phyloP scores from a whole-genome alignment of 345 rosid genomes.

The Aurinia saxatilis region DNA sequence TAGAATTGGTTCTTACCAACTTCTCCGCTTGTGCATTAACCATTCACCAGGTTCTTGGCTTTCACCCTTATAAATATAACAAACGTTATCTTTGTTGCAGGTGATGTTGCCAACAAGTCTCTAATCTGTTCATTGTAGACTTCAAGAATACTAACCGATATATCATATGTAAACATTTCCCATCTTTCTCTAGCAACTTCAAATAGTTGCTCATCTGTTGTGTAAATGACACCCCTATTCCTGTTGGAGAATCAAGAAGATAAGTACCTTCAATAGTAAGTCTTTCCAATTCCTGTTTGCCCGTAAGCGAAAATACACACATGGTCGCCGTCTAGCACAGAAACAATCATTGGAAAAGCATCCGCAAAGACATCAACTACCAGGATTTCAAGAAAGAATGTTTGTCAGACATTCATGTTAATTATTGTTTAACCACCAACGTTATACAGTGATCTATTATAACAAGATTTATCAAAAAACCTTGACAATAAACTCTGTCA shows the following conservation, averaged over 20 bases:
- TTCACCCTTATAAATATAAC: constrained; percentile 53
- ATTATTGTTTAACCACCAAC: not conserved
- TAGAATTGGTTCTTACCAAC: no score
- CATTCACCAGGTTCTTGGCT: constrained; percentile 73
- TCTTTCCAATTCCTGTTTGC: constrained; percentile 97
- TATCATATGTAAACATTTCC: constrained; percentile 52
- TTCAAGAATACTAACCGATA: constrained; percentile 95
- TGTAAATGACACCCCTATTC: constrained; percentile 87
- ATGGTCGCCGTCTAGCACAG: constrained; percentile 92
- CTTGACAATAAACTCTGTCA: constrained; percentile 91
- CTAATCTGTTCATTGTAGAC: constrained; percentile 97
- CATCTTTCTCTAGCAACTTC: constrained; percentile 66
- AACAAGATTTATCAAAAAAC: constrained; percentile 25
- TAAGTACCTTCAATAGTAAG: constrained; percentile 96
- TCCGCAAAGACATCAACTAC: constrained; percentile 88
- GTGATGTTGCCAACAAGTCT: constrained; percentile 77
- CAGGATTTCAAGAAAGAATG: constrained; percentile 9
- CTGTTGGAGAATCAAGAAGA: no score
- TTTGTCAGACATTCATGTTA: no score
- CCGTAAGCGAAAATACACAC: constrained; percentile 98
- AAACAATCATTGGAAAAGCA: constrained; percentile 80
- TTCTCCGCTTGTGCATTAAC: constrained; percentile 86
- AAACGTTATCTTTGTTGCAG: constrained; percentile 56
- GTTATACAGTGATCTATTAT: not conserved
- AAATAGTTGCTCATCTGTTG: constrained; percentile 81